These are phyloP conservation scores for Dictyostelium firmibasis DNA, from an alignment of 78 protist species.

Conservation along the genomic window DNA sequence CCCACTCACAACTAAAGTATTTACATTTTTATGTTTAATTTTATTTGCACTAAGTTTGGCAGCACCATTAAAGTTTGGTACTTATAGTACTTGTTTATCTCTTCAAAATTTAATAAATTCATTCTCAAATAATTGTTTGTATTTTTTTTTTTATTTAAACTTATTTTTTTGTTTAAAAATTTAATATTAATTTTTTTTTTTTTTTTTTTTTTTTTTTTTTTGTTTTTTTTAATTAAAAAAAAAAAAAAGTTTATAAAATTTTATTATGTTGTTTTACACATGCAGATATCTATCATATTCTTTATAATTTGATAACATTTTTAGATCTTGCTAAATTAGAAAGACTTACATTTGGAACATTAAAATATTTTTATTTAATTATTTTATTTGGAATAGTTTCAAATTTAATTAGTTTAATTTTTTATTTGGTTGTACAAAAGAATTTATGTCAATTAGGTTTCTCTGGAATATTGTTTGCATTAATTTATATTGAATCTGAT, in stretches of 20 bases:
- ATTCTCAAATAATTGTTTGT: not conserved
- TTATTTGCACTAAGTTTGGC: not conserved
- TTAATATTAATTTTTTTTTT: no score
- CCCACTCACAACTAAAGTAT: not conserved
- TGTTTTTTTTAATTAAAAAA: no score
- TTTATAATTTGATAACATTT: not conserved
- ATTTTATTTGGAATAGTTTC: not conserved
- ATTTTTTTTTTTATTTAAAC: no score
- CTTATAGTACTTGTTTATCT: not conserved
- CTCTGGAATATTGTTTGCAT: not conserved
- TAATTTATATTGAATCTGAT: not conserved
- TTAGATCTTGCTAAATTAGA: not conserved
- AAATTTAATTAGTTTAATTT: not conserved
- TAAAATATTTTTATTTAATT: not conserved
- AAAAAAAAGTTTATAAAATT: not conserved
- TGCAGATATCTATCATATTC: not conserved
- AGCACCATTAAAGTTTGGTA: not conserved
- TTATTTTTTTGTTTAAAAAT: no score
- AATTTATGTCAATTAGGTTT: not conserved
- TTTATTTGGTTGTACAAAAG: not conserved
- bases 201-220: not conserved
- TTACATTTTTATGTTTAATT: not conserved
- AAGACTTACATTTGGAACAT: not conserved
- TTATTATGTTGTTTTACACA: not conserved
- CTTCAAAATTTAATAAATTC: not conserved